Base-by-base conservation (phyloP, 2,329 filamentous ascomycete species). In the Penicillium sp. region DNA sequence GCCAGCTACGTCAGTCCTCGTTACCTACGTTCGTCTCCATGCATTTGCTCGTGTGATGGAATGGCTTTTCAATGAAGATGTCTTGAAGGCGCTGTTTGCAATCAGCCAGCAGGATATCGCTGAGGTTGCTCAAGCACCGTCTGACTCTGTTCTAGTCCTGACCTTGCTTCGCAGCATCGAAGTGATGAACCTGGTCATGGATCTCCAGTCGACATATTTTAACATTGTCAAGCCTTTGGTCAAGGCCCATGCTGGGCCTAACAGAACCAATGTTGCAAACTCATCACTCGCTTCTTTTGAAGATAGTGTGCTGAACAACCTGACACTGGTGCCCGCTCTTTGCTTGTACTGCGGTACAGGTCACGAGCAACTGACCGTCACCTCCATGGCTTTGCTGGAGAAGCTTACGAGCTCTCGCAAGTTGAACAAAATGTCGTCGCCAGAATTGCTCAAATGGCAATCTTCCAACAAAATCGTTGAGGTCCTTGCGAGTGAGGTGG, bases 41-140 rank as follows among this genome's bases (percentile, higher is more conserved):
- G 92, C 95, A 0, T 98, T 97, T 64, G 84, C 88, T 3, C 83
- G 95, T 51, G 86, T 95, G 13, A 96, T 97, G 88, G 93, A 98
- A 66, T 97, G 93, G 90, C 82, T 98, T 71, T 95, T 95, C 70
- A 96, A 95, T 65, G 89, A 95, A 63, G 89, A 87, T 56, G 88
- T 96, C 20, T 82, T 95, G 61, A 81, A 81, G 56, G 82, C 86
- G 12, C 73, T 98, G 1, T 92, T 96, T 68, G 79, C 82, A 49
- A 82, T 87, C 9, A 82, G 93, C 27, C 87, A 92, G 58, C 86
- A 95, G 66, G 82, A 92, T 58, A 74, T 86, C 13, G 76, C 79
- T 6, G 84, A 88, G 50, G 80, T 96, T 35, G 82, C 87, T 53
- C 83, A 81, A 59, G 82, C 89, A 9, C 75, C 83, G 4, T 82